Conservation (phyloP, 306 rosid genomes). For the Citrullus colocynthis region DNA sequence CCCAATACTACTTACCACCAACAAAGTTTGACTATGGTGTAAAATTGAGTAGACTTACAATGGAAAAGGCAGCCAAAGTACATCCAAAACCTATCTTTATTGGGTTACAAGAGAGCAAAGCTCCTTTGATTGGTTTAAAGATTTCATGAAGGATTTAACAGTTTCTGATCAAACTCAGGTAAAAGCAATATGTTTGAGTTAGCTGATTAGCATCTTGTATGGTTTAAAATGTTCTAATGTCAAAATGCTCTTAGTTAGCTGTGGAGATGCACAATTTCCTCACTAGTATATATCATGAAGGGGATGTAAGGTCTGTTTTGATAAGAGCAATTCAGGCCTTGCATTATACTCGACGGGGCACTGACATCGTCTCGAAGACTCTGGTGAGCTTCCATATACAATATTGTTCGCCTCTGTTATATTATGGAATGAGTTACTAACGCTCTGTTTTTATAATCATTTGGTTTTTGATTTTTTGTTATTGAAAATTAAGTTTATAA, state of each 20-base stretch:
- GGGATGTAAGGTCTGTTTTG: constrained; percentile 59
- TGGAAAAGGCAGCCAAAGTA: constrained; percentile 32
- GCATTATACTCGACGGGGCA: constrained; percentile 55
- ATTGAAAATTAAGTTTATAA: too few species aligned
- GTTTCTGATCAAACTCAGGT: constrained; percentile 48
- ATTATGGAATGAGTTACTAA: too few species aligned
- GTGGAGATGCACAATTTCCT: constrained; percentile 80
- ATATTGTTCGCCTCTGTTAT: too few species aligned
- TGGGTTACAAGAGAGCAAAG: constrained; percentile 87
- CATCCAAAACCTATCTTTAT: constrained; percentile 62
- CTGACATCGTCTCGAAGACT: constrained; percentile 52
- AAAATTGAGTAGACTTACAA: constrained; percentile 32
- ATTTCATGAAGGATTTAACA: constrained; percentile 50
- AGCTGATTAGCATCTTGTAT: neutral
- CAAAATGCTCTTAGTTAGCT: constrained; percentile 21
- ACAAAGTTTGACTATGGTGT: neutral
- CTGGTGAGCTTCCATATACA: constrained; percentile 35
- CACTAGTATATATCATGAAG: constrained; percentile 56
- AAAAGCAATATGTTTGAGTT: constrained; percentile 4
- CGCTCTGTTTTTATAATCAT: too few species aligned
- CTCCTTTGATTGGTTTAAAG: constrained; percentile 91
- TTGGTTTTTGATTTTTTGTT: too few species aligned
- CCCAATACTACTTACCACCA: constrained; percentile 23
- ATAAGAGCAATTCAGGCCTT: constrained; percentile 58
- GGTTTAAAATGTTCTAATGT: neutral